A percentile compares a stretch with the other conserved stretches of the same genome.
These are phyloP conservation scores for Metschnikowia aberdeeniae DNA, from an alignment of 805 yeast genomes.

Conservation along the genomic window DNA sequence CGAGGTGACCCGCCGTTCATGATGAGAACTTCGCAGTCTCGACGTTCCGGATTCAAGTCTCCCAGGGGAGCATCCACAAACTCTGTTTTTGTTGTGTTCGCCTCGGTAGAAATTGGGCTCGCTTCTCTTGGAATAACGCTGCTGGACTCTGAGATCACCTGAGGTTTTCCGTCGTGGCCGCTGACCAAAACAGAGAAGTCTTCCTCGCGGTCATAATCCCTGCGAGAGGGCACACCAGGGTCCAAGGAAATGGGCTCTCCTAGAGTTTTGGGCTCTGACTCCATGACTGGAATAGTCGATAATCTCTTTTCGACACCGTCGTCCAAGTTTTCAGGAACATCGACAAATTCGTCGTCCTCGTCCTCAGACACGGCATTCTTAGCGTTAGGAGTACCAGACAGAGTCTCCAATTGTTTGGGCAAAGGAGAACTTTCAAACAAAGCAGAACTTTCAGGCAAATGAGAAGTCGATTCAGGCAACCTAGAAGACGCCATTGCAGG, in stretches of 20 bases:
- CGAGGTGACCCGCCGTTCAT: neutral
- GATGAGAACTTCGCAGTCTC: neutral
- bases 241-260: neutral
- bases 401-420: neutral
- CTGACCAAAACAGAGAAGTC: neutral
- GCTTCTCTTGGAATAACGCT: neutral
- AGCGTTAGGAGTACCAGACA: too few relatives aligned
- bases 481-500: too few relatives aligned
- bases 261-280: neutral
- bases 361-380: neutral
- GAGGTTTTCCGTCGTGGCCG: neutral
- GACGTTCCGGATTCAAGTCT: neutral
- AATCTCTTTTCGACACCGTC: slow-evolving; percentile 6
- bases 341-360: slow-evolving; percentile 14
- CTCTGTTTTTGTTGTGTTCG: neutral
- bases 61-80: neutral
- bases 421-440: too few relatives aligned
- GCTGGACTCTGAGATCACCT: neutral
- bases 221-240: neutral
- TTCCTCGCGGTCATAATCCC: neutral
- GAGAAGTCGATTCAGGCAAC: too few relatives aligned
- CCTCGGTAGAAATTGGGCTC: neutral
- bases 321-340: slow-evolving; percentile 14
- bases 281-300: slow-evolving; percentile 3
- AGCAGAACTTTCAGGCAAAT: too few relatives aligned